Evolutionary conservation across 116 monocot species (phyloP), one percentile per base, ranked within the genome.

Genomic region (Papilionanthe hybrid): DNA sequence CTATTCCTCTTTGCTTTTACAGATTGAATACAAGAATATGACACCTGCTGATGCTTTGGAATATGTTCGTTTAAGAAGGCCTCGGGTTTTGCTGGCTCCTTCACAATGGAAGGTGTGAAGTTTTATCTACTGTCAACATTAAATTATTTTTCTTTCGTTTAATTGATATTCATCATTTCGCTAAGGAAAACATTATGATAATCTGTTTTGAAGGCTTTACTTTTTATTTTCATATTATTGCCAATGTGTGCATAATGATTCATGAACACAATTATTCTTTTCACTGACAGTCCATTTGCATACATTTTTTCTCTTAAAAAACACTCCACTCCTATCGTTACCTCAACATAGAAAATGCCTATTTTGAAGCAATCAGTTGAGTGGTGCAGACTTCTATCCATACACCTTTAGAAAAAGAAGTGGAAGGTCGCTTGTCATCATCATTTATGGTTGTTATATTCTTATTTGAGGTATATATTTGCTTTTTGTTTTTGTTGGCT

Each of bases 21-120:
- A 89, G 91, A 83, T 91, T 55, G 81, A 89, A 57, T 82, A 89
- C 72, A 89, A 85, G 80, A 83, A 82, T 71, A 89, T 91, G 91
- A 91, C 89, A 55, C 89, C 91, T 42, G 78, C 50, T 85, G 79
- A 55, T 72, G 89, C 91, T 49, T 78, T 91, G 65, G 82, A 89
- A 25, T 86, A 89, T 75, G 91, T 91, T 30, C 82, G 87, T 30
- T 83, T 85, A 49, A 89, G 55, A 71, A 89, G 91, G 81, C 89
- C 91, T 29, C 83, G 87, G 42, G 91, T 91, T 12, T 76, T 89
- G 42, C 71, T 91, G 60, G 91, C 91, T 76, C 87, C 91, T 27
- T 79, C 89, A 25, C 91, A 91, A 17, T 91, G 89, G 91, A 72
- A 44, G 87, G 91, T 91, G 77, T 55, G 83, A 60, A 53, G 60